Evolutionary conservation across 768 basidiomycete genomes (phyloP).

Genomic region (Lactarius psammicola): DNA sequence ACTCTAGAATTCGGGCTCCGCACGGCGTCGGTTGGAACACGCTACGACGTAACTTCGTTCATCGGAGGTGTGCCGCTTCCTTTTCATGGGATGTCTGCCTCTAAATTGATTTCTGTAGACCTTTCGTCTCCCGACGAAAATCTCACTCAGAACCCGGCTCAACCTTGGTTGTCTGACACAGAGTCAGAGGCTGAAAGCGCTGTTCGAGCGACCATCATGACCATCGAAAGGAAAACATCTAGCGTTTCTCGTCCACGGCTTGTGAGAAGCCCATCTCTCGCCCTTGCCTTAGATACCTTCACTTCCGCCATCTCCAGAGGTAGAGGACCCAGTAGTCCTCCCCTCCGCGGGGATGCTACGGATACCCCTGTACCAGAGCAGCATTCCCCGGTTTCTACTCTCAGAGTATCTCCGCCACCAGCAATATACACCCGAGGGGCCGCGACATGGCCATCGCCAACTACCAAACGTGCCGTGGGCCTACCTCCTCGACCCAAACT

Average conservation of each 20-base stretch:
- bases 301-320: background rate
- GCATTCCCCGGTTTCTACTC: background rate
- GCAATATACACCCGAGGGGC: background rate
- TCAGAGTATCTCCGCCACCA: background rate
- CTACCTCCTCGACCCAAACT: slow-evolving; percentile 33
- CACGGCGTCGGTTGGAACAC: slow-evolving; percentile 48
- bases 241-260: slow-evolving; percentile 13
- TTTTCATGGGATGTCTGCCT: background rate
- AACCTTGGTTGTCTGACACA: slow-evolving; percentile 6
- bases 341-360: background rate
- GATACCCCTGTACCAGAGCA: background rate
- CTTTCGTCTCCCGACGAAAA: slow-evolving; percentile 36
- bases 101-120: slow-evolving; percentile 31
- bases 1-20: slow-evolving; percentile 20
- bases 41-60: slow-evolving; percentile 74
- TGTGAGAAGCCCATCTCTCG: background rate
- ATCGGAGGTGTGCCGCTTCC: slow-evolving; percentile 46
- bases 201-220: slow-evolving; percentile 17
- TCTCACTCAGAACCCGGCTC: background rate
- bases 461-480: slow-evolving; percentile 26
- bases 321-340: background rate
- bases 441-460: background rate
- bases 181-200: slow-evolving; percentile 16
- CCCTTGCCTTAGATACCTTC: background rate
- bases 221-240: slow-evolving; percentile 24